These are phyloP conservation scores for Oropetium thomaeum DNA, from an alignment of 176 grass and related monocot species.

Conservation along the genomic window DNA sequence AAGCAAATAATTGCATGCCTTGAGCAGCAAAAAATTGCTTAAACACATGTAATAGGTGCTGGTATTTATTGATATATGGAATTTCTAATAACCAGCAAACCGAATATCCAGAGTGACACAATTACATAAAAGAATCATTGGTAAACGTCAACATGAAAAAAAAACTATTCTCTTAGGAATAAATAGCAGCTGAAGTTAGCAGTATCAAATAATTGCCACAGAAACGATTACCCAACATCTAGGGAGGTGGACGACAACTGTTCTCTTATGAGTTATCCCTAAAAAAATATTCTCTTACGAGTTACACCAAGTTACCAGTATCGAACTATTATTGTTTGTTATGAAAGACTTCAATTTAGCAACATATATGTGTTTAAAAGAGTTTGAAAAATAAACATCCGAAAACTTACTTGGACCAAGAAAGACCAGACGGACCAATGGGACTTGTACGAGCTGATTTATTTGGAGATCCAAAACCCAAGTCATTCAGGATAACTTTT, in stretches of 20 bases:
- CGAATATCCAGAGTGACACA: neutral
- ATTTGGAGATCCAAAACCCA: conserved; percentile 40
- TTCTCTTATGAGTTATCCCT: neutral
- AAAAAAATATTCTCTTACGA: no score
- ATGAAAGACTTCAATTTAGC: neutral
- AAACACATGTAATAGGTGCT: neutral
- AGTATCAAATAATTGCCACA: neutral
- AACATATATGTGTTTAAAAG: neutral
- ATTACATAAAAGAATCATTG: conserved; percentile 8
- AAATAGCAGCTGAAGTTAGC: neutral
- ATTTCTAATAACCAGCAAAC: neutral
- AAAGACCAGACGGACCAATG: conserved; percentile 49
- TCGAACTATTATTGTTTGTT: neutral
- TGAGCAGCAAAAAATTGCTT: neutral
- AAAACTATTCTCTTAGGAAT: neutral
- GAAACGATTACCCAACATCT: neutral
- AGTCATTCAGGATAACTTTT: conserved; percentile 41
- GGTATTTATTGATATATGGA: conserved; percentile 19
- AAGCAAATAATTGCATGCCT: neutral
- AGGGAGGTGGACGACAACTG: neutral
- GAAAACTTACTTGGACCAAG: conserved; percentile 75
- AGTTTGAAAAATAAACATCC: neutral
- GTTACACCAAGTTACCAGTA: neutral
- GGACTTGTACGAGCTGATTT: conserved; percentile 39
- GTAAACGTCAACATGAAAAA: neutral